phyloP scores from a whole-genome alignment of 257 asterid genomes.

The Sherardia arvensis region DNA sequence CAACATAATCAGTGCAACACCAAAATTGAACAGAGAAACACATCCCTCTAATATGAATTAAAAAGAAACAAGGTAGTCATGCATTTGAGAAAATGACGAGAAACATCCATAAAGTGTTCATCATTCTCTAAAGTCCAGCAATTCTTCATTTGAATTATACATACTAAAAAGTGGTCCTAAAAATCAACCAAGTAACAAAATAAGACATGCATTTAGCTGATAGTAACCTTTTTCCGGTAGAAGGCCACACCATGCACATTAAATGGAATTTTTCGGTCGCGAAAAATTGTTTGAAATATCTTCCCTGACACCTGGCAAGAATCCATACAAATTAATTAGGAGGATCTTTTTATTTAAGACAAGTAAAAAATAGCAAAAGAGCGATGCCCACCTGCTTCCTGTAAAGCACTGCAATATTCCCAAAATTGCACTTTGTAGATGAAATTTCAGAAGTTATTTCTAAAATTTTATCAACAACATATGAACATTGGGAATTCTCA shows the following conservation, averaged over 20 bases:
- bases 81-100: background rate
- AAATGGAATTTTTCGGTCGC: slow-evolving; percentile 81
- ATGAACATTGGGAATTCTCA: slow-evolving; percentile 88
- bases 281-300: slow-evolving; percentile 79
- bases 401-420: slow-evolving; percentile 73
- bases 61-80: background rate
- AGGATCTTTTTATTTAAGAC: slow-evolving; percentile 8
- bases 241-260: slow-evolving; percentile 95
- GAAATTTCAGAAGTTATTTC: slow-evolving; percentile 64
- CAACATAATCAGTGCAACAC: background rate
- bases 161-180: background rate
- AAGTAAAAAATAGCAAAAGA: slow-evolving; percentile 10
- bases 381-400: slow-evolving; percentile 88
- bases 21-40: background rate
- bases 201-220: slow-evolving; percentile 3
- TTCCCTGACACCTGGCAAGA: slow-evolving; percentile 74
- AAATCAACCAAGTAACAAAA: background rate
- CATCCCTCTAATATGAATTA: background rate
- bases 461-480: slow-evolving; percentile 84
- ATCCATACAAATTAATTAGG: background rate
- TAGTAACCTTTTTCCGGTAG: slow-evolving; percentile 85
- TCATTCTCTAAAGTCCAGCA: background rate
- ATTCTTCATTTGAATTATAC: background rate
- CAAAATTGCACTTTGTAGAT: slow-evolving; percentile 52
- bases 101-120: background rate